Evolutionary conservation across 495 filamentous ascomycete genomes (phyloP), one percentile per base, ranked within the genome.

Genomic region (Pyronema omphalodes): DNA sequence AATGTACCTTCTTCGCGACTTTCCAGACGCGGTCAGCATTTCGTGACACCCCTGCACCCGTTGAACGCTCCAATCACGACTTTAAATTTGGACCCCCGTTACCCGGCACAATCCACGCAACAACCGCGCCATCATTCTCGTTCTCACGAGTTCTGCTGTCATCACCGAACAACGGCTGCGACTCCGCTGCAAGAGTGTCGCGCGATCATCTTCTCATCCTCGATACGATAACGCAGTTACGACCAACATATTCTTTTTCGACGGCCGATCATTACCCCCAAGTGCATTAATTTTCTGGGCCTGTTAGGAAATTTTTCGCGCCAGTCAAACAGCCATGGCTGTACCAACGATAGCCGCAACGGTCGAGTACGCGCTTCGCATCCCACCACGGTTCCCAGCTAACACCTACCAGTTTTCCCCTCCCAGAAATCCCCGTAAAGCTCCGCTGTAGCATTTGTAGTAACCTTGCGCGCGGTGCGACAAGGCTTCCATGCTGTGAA

Each of bases 371-470:
- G 29, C 29, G 17, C 44, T 3, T 47, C 44, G 9, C 11, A n/a
- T 47, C 18, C n/a, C 7, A 9, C 9, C 23, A n/a, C 17, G 9
- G 4, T 47, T 3, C 17, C 23, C 39, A 9, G 44, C 44, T 19
- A 19, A 47, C 9, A 9, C 23, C 23, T 29, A 29, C 23, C 23
- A 29, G 82, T 53, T 74, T 96, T 33, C 72, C 79, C 9, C 80
- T 83, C 54, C 86, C 88, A 51, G 86, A 93, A 29, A 84, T 95
- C 60, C 91, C 91, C 9, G 84, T 84, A 62, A 95, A 95, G 77
- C 77, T 96, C 50, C 79, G 87, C 65, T 99, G 91, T 70, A 87
- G 86, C 39, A 84, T 83, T 55, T 96, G 91, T 70, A 91, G 81
- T 67, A 86, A 84, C 65, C 74, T 96, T 40, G 87, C 85, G n/a